These are phyloP conservation scores for Mycena haematopus DNA, from an alignment of 768 basidiomycete genomes.

Conservation along the genomic window DNA sequence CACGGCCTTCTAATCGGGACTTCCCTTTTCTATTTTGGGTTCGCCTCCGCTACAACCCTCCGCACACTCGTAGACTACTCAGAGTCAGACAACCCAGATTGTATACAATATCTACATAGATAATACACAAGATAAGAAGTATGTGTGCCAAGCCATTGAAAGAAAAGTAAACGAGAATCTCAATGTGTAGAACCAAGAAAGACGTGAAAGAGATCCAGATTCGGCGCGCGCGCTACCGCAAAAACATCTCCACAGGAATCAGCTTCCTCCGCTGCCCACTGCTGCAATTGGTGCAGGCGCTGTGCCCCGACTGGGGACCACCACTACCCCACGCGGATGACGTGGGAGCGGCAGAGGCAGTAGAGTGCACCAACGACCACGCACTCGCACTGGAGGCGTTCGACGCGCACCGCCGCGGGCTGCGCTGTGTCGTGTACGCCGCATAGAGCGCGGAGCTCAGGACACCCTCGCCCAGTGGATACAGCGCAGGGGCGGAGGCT, in stretches of 20 bases:
- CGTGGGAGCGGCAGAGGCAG: background rate
- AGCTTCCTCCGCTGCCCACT: conserved; percentile 65
- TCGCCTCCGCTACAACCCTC: too few species aligned
- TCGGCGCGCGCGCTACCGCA: conserved; percentile 36
- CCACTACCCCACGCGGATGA: background rate
- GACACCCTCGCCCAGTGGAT: too few species aligned
- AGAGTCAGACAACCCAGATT: too few species aligned
- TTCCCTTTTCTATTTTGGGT: too few species aligned
- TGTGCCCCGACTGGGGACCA: background rate
- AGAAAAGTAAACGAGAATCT: too few species aligned
- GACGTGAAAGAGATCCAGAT: background rate
- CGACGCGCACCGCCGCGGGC: conserved; percentile 1
- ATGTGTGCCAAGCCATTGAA: too few species aligned
- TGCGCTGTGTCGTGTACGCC: conserved; percentile 5
- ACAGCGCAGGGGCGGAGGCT: too few species aligned
- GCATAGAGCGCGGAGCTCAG: background rate
- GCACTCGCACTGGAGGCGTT: background rate
- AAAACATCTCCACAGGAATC: conserved; percentile 66
- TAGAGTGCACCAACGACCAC: background rate
- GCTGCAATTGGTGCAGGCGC: conserved; percentile 21
- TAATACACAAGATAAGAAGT: too few species aligned
- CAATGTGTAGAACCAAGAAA: too few species aligned
- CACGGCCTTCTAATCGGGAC: too few species aligned
- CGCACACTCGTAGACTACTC: too few species aligned
- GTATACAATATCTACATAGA: too few species aligned